Evolutionary conservation across 2,329 filamentous ascomycete genomes (phyloP).

Genomic region (Colletotrichum caudatum): DNA sequence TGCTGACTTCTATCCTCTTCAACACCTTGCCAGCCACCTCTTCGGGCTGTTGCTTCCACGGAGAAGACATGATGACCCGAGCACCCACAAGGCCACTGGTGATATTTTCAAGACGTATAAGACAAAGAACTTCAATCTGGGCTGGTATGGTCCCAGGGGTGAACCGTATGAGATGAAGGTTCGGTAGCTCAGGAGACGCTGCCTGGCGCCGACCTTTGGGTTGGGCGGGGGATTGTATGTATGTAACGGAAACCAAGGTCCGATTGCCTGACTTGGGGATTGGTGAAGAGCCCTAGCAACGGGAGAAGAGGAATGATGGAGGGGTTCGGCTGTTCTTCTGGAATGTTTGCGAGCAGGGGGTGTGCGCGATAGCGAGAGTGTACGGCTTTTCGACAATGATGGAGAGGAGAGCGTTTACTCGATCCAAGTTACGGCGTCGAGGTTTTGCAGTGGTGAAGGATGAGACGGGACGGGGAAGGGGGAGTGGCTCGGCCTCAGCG

Average conservation of each 20-base stretch:
- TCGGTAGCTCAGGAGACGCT: not conserved
- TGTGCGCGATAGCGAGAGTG: not conserved
- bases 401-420: not conserved
- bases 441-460: conserved; percentile 12
- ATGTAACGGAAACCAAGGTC: conserved; percentile 1
- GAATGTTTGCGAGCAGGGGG: conserved; percentile 8
- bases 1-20: conserved; percentile 80
- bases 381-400: not conserved
- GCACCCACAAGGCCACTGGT: conserved; percentile 5
- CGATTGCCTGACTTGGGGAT: not conserved
- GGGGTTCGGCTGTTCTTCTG: conserved; percentile 10
- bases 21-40: conserved; percentile 76
- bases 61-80: conserved; percentile 66
- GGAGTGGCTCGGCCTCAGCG: conserved; percentile 13
- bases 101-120: not conserved
- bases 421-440: not conserved
- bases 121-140: not conserved
- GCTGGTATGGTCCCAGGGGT: not conserved
- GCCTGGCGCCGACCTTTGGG: not conserved
- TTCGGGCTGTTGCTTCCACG: conserved; percentile 73
- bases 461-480: conserved; percentile 1
- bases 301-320: conserved; percentile 15
- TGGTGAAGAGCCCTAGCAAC: conserved; percentile 22
- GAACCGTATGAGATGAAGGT: not conserved
- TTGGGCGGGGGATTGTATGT: not conserved